Conservation (phyloP, 345 rosid genomes). For the Brassica cretica region DNA sequence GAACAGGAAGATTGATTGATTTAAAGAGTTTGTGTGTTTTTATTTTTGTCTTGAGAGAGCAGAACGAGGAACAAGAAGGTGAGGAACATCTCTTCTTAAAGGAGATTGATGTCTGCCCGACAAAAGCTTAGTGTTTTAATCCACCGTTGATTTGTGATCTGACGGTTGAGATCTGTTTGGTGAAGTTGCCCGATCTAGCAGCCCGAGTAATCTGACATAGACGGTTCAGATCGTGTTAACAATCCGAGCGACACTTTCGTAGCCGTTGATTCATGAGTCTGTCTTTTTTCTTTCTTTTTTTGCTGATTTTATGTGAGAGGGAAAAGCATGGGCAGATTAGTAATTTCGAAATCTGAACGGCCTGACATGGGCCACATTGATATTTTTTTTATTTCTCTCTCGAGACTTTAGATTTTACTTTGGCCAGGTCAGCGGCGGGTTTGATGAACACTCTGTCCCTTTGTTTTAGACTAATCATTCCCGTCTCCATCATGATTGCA, state of each 20-base stretch:
- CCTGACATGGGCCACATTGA: constrained; percentile 12
- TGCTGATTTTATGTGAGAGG: neutral
- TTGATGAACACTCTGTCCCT: neutral
- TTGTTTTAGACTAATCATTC: neutral
- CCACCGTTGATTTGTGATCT: constrained; percentile 29
- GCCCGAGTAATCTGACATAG: constrained; percentile 31
- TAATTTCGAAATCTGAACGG: neutral
- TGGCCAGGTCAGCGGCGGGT: neutral
- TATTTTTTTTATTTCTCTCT: neutral
- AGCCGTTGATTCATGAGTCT: neutral
- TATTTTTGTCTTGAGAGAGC: constrained; percentile 1
- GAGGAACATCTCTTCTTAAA: constrained; percentile 40
- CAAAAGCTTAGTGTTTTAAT: neutral
- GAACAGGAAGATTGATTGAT: neutral
- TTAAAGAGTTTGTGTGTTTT: neutral
- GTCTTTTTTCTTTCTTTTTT: neutral
- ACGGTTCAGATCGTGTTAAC: constrained; percentile 21
- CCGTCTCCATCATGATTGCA: neutral
- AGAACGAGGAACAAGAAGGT: constrained; percentile 30
- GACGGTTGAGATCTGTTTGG: constrained; percentile 27
- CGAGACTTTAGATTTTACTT: neutral
- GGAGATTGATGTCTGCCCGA: constrained; percentile 36
- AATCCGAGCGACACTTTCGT: neutral
- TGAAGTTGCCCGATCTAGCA: constrained; percentile 32
- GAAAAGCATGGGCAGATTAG: neutral